Evolutionary conservation across 805 yeast genomes (phyloP), one percentile per base, ranked within the genome.

Genomic region (Ogataea pignaliae): DNA sequence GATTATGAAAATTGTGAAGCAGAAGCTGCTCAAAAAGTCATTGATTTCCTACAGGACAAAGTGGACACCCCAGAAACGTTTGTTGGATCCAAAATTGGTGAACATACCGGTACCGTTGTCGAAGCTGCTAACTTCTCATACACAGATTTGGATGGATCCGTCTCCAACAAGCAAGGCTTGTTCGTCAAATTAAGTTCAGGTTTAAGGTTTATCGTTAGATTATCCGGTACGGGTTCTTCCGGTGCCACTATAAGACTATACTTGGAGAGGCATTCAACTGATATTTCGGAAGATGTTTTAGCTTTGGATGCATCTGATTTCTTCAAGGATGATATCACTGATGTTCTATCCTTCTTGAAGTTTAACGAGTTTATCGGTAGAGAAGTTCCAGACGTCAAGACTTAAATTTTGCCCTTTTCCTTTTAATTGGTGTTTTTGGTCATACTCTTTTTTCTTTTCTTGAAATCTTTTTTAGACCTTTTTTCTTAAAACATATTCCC

Each of bases 211-310:
- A 86, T 93, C 32, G 85, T 88, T 42, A 83, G 99, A 66, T 74
- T 93, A 52, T 88, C 97, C 0, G 99, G 99, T 44, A 91, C 99
- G 2, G 99, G 99, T 13, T 89, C 97, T 2, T 83, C 96, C 2
- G 99, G 99, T 39, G 98, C 99, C 16, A 91, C 99, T 6, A 89
- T 93, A 47, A 80, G 99, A 66, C 73, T 91, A 54, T 91, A 91
- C 69, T 70, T 91, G 60, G 98, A 91, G 68, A 84, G 83, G 65
- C 88, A 85, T 69, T 79, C 86, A 21, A 55, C 65, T 38, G 93
- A 88, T 59, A 57, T 65, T 40, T 50, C 76, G 15, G 73, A 73
- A 34, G 78, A 75, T 57, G 61, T 53, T 10, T 53, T 69, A 48
- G 57, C 56, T 7, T 51, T 65, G 52, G 64, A 71, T 38, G 91